Conservation (phyloP, 345 rosid genomes). For the Luvunga scandens region DNA sequence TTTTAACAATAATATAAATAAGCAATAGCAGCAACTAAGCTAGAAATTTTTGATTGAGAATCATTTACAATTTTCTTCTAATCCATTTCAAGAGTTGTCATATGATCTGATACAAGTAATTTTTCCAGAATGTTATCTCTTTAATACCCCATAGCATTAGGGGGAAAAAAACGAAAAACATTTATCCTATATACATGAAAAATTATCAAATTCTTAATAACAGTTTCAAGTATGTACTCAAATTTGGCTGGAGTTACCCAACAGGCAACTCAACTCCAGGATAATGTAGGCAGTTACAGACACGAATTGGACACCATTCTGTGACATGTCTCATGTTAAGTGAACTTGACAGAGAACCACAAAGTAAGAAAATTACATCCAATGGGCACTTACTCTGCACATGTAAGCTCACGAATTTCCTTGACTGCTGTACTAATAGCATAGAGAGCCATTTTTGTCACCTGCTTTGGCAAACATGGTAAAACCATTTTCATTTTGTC, state of each 20-base stretch:
- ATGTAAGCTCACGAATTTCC: constrained; percentile 75
- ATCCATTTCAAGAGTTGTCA: not conserved
- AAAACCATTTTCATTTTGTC: not conserved
- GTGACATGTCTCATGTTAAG: not conserved
- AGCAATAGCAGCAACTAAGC: not conserved
- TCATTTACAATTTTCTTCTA: not conserved
- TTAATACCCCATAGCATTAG: not conserved
- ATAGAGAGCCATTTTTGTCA: constrained; percentile 77
- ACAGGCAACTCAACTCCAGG: constrained; percentile 9
- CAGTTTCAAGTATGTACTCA: constrained; percentile 1
- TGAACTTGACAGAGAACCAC: not conserved
- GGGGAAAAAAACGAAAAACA: not conserved
- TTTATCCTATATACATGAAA: not conserved
- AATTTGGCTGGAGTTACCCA: not conserved
- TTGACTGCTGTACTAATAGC: constrained; percentile 62
- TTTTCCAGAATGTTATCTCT: not conserved
- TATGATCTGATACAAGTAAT: not conserved
- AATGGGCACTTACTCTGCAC: constrained; percentile 37
- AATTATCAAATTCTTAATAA: not conserved
- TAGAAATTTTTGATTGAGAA: not conserved
- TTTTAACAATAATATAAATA: no score
- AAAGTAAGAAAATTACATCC: not conserved
- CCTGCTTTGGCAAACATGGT: constrained; percentile 40
- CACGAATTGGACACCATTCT: not conserved
- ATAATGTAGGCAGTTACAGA: not conserved